Evolutionary conservation across 1,284 basidiomycete species (phyloP), one percentile per base, ranked within the genome.

Genomic region (Microbotryum intermedium): DNA sequence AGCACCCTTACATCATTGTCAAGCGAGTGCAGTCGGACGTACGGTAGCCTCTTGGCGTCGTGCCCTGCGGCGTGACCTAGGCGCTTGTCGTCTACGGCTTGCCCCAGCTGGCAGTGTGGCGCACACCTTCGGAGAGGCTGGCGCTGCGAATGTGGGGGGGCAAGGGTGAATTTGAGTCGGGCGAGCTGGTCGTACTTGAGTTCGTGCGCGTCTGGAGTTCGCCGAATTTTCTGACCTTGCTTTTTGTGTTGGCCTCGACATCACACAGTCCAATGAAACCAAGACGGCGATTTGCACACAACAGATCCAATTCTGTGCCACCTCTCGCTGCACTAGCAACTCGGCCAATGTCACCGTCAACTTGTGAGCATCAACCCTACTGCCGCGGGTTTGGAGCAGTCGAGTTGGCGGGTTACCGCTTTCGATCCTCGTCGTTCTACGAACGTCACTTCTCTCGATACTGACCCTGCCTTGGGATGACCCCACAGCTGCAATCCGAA

Each of bases 271-370:
- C 46, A 18, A 29, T 5, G 13, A 59, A 5, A 65, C 63, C 8
- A 51, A 58, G 23, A 50, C 44, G 2, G 61, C 57, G 8, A 65
- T 65, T 43, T 65, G 63, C 52, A 53, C 57, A 29, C 63, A 61
- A 20, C 61, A 59, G 11, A 65, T 58, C 1, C 29, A 53, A 2
- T 59, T 59, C 49, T 65, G 63, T 20, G 29, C 57, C 7, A 45
- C 60, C 0, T 53, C 63, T 2, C 21, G 26, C 2, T 65, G 63
- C 30, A 25, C 48, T 0, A 48, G 26, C 6, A n/a, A n/a, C 1
- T 45, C 39, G 1, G 57, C 60, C n/a, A 61, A 57, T 8, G 57
- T 60, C 11, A 57, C 59, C 18, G 53, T 21, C 21, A 65, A 65
- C 39, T 65, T 65, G 63, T 61, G 52, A 53, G 60, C 45, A 43